A percentile compares a stretch with the other conserved stretches of the same genome.
Evolutionary conservation across 2,329 filamentous ascomycete genomes (phyloP).

Genomic region (Colletotrichum sp.): DNA sequence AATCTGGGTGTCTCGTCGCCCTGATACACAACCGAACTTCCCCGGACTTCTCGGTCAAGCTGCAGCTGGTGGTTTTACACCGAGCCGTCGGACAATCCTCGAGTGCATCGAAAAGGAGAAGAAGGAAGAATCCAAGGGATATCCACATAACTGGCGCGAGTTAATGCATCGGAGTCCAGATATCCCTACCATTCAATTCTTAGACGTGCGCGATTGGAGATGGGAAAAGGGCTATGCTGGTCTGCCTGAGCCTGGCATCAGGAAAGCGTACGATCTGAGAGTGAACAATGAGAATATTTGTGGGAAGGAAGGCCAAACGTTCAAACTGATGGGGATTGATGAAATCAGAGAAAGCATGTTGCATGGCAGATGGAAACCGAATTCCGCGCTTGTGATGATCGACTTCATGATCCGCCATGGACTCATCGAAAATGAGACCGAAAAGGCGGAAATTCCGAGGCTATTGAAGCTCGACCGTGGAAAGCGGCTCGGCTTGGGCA

Average conservation of each 20-base stretch:
- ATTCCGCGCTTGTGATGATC: neutral
- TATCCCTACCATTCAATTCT: neutral
- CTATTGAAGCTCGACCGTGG: neutral
- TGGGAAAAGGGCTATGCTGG: neutral
- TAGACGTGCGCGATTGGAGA: neutral
- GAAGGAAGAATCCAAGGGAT: neutral
- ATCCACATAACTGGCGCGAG: neutral
- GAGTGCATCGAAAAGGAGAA: neutral
- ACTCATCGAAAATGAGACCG: neutral
- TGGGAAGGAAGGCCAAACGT: neutral
- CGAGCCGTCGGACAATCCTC: neutral
- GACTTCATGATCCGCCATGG: neutral
- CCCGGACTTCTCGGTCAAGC: neutral
- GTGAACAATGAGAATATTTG: neutral
- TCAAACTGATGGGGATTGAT: neutral
- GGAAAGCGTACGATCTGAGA: neutral
- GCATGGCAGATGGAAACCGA: neutral
- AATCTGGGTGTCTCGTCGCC: neutral
- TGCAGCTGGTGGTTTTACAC: neutral
- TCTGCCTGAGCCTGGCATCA: neutral
- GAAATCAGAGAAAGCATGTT: neutral
- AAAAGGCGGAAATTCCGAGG: neutral
- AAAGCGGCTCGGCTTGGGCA: neutral
- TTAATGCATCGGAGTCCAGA: neutral
- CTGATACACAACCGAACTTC: neutral